Conservation (phyloP, 495 filamentous ascomycete species). For the Staphylotrichum longicolle region DNA sequence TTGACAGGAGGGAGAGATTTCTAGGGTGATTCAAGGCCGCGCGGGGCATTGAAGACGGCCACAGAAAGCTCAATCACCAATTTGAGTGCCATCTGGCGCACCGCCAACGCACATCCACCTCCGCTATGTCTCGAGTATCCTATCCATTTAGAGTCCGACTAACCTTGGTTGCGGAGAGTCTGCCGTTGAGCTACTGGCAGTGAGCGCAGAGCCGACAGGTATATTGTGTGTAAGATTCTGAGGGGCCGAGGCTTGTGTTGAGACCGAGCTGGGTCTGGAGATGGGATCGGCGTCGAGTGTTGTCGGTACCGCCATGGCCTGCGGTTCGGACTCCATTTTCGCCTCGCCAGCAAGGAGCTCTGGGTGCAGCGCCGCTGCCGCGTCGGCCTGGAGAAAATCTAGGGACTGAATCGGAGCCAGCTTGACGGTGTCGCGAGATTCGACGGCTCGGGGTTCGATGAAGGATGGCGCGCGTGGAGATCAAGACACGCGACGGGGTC, state of each 20-base stretch:
- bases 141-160: conserved; percentile 26
- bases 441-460: neutral
- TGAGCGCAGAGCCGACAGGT: conserved; percentile 61
- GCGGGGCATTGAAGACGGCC: too few relatives aligned
- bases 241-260: conserved; percentile 35
- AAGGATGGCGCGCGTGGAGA: neutral
- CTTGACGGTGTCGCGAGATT: conserved; percentile 23
- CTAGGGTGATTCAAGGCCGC: neutral
- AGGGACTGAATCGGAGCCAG: conserved; percentile 40
- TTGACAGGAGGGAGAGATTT: neutral
- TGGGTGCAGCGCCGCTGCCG: conserved; percentile 31
- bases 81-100: neutral
- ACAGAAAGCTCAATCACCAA: neutral
- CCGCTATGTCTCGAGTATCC: too few relatives aligned
- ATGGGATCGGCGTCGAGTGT: conserved; percentile 47
- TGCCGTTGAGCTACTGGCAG: conserved; percentile 58
- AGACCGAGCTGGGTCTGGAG: conserved; percentile 50
- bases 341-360: conserved; percentile 30
- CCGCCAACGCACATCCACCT: too few relatives aligned
- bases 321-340: conserved; percentile 45
- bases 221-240: conserved; percentile 49
- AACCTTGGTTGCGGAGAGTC: conserved; percentile 66
- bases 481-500: conserved; percentile 7
- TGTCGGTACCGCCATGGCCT: conserved; percentile 35
- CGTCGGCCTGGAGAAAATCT: conserved; percentile 26